phyloP scores from a whole-genome alignment of 2,329 filamentous ascomycete species.

The Trichoderma cornu-damae region DNA sequence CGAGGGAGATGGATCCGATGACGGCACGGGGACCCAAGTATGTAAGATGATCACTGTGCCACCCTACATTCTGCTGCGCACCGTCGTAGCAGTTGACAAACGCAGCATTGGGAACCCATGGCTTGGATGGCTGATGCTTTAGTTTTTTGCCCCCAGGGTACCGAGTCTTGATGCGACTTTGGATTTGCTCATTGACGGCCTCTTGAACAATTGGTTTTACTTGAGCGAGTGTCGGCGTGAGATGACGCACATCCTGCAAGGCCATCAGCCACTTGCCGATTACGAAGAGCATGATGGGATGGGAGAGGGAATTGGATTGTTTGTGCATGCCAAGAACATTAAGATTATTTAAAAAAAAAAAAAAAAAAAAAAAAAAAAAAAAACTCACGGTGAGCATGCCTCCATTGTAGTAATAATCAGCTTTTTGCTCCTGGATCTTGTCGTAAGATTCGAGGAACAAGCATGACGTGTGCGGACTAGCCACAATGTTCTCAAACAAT shows the following conservation, averaged over 20 bases:
- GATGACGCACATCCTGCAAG: constrained; percentile 63
- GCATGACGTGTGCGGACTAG: constrained; percentile 75
- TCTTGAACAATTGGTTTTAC: constrained; percentile 66
- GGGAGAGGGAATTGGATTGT: too few relatives aligned
- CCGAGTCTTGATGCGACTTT: constrained; percentile 59
- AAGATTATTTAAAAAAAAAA: too few relatives aligned
- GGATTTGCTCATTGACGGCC: constrained; percentile 74
- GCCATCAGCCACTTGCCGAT: neutral
- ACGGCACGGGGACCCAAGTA: constrained; percentile 85
- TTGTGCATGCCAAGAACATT: too few relatives aligned
- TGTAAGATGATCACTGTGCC: constrained; percentile 87
- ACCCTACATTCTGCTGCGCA: constrained; percentile 76
- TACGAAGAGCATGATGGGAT: neutral
- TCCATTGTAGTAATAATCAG: constrained; percentile 84
- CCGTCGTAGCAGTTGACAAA: constrained; percentile 94
- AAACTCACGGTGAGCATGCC: constrained; percentile 54
- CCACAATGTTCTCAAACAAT: constrained; percentile 80
- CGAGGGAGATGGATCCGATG: constrained; percentile 85
- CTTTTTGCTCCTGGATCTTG: constrained; percentile 64
- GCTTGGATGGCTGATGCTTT: constrained; percentile 64
- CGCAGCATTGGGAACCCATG: constrained; percentile 82
- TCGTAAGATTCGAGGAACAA: constrained; percentile 76
- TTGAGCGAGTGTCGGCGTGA: constrained; percentile 67
- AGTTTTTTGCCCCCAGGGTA: constrained; percentile 70
- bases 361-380: too few relatives aligned